These are phyloP conservation scores for Pichia eremophila DNA, from an alignment of 805 yeast species.

Conservation along the genomic window DNA sequence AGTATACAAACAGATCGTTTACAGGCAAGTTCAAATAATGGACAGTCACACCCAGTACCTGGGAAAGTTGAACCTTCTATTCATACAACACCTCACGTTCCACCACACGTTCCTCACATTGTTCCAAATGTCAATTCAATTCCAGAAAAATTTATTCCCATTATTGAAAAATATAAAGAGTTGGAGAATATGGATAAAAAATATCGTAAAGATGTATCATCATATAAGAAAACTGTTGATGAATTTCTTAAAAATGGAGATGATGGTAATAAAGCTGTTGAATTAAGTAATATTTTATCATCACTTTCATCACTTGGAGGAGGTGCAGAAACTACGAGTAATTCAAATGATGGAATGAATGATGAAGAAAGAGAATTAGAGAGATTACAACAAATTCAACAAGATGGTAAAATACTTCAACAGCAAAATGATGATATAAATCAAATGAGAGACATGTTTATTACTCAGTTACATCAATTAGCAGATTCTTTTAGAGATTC, in stretches of 20 bases:
- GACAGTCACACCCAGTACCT: too few species aligned
- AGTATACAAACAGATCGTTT: too few species aligned
- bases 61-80: background rate
- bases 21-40: too few species aligned
- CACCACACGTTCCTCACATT: background rate
- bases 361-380: background rate
- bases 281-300: constrained; percentile 1
- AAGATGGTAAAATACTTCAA: background rate
- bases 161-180: background rate
- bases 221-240: background rate
- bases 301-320: constrained; percentile 2
- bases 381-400: background rate
- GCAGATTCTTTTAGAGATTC: background rate
- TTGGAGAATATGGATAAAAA: background rate
- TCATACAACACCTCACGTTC: too few species aligned
- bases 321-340: background rate
- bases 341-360: background rate
- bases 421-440: background rate
- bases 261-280: background rate
- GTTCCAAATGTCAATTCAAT: background rate
- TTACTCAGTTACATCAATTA: background rate
- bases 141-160: background rate
- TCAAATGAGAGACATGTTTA: background rate
- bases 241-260: background rate
- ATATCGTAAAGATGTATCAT: background rate